A percentile compares a stretch with the other conserved stretches of the same genome.
Evolutionary conservation across 257 asterid genomes (phyloP).

Genomic region (Avicennia marina): DNA sequence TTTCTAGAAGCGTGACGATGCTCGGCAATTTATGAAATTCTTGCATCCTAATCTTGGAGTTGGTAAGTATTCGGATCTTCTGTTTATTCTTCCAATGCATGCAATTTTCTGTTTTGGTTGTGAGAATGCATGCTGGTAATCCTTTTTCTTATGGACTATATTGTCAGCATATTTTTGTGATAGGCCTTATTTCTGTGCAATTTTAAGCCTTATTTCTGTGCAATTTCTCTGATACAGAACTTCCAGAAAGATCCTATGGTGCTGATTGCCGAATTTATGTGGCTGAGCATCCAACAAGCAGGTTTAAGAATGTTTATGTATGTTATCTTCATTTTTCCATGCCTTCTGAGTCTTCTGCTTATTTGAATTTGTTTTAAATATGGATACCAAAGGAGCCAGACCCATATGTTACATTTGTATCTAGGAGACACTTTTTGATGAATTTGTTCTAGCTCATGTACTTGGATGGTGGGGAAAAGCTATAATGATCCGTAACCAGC

Average conservation of each 20-base stretch:
- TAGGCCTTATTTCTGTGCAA: not conserved
- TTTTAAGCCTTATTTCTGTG: not conserved
- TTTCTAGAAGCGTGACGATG: conserved; percentile 86
- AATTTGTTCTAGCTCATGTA: conserved; percentile 92
- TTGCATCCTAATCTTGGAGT: conserved; percentile 89
- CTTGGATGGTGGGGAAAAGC: conserved; percentile 99
- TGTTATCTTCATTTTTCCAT: conserved; percentile 45
- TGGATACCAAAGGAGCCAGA: not conserved
- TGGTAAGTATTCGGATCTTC: conserved; percentile 47
- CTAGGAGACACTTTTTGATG: conserved; percentile 95
- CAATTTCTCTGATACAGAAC: conserved; percentile 51
- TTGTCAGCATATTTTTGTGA: not conserved
- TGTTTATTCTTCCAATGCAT: conserved; percentile 13
- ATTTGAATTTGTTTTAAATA: conserved; percentile 6
- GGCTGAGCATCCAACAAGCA: conserved; percentile 80
- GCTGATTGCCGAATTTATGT: conserved; percentile 88
- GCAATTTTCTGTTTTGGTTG: not conserved
- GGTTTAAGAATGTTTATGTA: conserved; percentile 99
- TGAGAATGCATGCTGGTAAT: not conserved
- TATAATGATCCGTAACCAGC: conserved; percentile 97
- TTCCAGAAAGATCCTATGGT: conserved; percentile 96
- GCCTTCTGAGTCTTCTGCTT: not conserved
- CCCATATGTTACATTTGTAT: not conserved
- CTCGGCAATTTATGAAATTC: conserved; percentile 80
- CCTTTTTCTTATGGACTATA: conserved; percentile 8